Evolutionary conservation across 176 grass and related monocot species (phyloP), one percentile per base, ranked within the genome.

Genomic region (Carex kokanica): DNA sequence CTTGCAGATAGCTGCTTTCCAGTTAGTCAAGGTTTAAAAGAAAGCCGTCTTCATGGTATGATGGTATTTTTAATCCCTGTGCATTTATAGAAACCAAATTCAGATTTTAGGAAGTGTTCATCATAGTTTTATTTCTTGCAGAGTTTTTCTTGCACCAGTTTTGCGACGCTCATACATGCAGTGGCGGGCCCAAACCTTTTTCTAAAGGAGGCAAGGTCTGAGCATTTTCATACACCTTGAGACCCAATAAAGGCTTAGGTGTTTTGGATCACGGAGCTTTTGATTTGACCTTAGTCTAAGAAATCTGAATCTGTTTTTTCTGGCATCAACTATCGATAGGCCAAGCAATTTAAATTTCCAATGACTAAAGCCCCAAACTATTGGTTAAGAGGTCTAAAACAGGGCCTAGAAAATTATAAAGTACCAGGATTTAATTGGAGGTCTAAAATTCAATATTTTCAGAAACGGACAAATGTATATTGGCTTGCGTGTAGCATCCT

Each of bases 1-100:
- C 87, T 98, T 83, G 95, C 95, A 31, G 92, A 98, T 64, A 95
- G 82, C 87, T 98, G 95, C 70, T 98, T 98, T 98, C 95, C 95
- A 25, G 82, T 88, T 87, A 93, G 90, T 84, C 82, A 98, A 90
- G 92, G 90, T 32, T 84, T 29, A 78, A 79, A 89, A 34, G 90
- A 87, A 81, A 98, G 87, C 65, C 91, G 79, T 80, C 92, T 98
- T 88, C 95, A 98, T 90, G 92, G 95, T 95, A 87, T 82, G 58
- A 72, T n/a, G 1, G 15, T 78, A 31, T 32, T 88, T 54, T 34
- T 75, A n/a, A 34, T 61, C 27, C 12, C 40, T 64, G 53, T 80
- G 27, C 86, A 85, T 79, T 29, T 85, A 51, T 58, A 64, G 18
- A 74, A 84, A 41, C 29, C 31, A 20, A 29, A 57, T 45, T 63